Evolutionary conservation across 1,284 basidiomycete genomes (phyloP).

Genomic region (Trichosporon sp.): DNA sequence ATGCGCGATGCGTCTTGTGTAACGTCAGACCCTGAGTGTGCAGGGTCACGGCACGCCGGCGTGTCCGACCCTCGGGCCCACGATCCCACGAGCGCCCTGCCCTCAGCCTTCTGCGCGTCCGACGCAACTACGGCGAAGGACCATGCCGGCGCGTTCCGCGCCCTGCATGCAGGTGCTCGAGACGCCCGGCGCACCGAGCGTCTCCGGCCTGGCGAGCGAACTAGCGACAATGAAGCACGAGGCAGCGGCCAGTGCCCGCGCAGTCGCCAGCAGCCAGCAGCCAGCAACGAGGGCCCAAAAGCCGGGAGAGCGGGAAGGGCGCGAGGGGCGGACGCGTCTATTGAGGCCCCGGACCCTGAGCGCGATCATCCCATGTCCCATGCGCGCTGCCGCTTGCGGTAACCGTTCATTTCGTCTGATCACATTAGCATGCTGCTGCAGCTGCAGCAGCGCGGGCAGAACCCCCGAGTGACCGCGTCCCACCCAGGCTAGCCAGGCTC

Average conservation of each 20-base stretch:
- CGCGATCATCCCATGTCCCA: background rate
- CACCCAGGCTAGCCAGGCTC: too few relatives aligned
- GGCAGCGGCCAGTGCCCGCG: background rate
- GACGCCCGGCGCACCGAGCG: background rate
- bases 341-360: background rate
- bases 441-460: too few relatives aligned
- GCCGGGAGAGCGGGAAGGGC: background rate
- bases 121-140: background rate
- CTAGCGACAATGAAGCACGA: too few relatives aligned
- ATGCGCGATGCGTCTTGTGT: too few relatives aligned
- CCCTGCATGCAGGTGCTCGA: background rate
- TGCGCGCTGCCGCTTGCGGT: background rate
- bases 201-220: background rate
- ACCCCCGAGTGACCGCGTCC: too few relatives aligned
- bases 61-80: background rate
- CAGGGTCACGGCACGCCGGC: background rate
- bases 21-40: background rate
- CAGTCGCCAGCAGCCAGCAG: background rate
- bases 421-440: background rate
- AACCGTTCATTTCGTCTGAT: background rate
- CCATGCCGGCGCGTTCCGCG: background rate
- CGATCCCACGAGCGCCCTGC: background rate
- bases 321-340: background rate
- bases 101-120: background rate
- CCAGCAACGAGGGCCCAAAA: background rate